phyloP scores from a whole-genome alignment of 2,329 filamentous ascomycete species.

The Ophiostoma populinum region DNA sequence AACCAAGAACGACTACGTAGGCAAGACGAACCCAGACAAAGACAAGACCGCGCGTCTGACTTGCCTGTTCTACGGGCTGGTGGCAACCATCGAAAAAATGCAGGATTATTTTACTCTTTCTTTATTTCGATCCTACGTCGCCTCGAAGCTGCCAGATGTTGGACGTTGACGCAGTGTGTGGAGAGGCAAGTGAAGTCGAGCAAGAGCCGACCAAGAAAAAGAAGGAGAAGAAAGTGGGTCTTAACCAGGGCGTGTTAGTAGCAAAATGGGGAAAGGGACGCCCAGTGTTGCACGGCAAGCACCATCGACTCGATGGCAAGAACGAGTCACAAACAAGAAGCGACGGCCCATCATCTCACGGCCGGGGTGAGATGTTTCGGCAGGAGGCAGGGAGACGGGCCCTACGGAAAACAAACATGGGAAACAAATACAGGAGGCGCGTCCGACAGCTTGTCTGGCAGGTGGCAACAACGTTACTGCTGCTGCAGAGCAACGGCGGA shows the following conservation, averaged over 20 bases:
- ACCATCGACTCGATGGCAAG: too few species aligned
- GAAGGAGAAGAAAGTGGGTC: slow-evolving; percentile 3
- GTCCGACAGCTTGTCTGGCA: too few species aligned
- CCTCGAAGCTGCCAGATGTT: not conserved
- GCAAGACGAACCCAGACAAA: not conserved
- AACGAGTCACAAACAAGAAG: too few species aligned
- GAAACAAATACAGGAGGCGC: too few species aligned
- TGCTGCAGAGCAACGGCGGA: not conserved
- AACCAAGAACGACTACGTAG: not conserved
- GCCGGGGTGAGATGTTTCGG: too few species aligned
- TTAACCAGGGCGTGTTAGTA: not conserved
- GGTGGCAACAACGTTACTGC: not conserved
- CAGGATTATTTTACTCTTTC: not conserved
- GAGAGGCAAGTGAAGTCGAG: not conserved
- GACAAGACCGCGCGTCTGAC: not conserved
- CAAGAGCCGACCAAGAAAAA: slow-evolving; percentile 2
- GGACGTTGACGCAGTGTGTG: not conserved
- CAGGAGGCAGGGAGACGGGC: too few species aligned
- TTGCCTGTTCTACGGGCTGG: not conserved
- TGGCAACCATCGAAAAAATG: not conserved
- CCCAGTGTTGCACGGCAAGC: too few species aligned
- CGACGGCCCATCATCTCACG: too few species aligned
- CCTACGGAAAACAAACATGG: too few species aligned
- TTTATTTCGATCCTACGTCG: not conserved
- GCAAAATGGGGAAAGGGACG: slow-evolving; percentile 2